phyloP scores from a whole-genome alignment of 306 rosid genomes.

The Vigna trinervia region DNA sequence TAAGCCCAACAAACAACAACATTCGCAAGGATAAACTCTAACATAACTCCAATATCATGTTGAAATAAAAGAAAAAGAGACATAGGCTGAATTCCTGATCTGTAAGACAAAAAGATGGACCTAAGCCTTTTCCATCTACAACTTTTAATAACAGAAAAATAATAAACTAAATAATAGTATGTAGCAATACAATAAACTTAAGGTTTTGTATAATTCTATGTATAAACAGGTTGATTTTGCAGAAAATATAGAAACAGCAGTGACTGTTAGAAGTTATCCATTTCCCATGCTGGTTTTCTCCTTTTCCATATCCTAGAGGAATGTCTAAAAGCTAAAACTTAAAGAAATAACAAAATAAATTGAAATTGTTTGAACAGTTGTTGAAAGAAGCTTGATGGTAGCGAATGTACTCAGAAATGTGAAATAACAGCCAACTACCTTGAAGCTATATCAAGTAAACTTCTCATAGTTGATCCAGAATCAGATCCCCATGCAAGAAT shows the following conservation, averaged over 20 bases:
- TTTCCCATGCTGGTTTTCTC: conserved; percentile 24
- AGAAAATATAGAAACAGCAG: conserved; percentile 21
- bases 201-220: not conserved
- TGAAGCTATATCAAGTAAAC: conserved; percentile 85
- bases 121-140: no score
- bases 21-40: no score
- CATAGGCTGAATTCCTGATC: no score
- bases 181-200: not conserved
- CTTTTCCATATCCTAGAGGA: conserved; percentile 29
- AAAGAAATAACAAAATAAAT: conserved; percentile 11
- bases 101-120: no score
- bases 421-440: conserved; percentile 57
- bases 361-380: conserved; percentile 1
- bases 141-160: no score
- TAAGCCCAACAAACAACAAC: no score
- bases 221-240: conserved; percentile 5
- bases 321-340: conserved; percentile 31
- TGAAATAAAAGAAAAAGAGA: no score
- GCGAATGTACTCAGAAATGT: conserved; percentile 17
- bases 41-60: no score
- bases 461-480: conserved; percentile 76
- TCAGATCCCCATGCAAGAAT: conserved; percentile 82
- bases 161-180: not conserved
- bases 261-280: conserved; percentile 14
- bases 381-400: conserved; percentile 28